Percentiles rank a stretch among this genome's conserved stretches.
phyloP scores from a whole-genome alignment of 371 early-diverging fungal genomes.

The Rhizomucor pusillus region DNA sequence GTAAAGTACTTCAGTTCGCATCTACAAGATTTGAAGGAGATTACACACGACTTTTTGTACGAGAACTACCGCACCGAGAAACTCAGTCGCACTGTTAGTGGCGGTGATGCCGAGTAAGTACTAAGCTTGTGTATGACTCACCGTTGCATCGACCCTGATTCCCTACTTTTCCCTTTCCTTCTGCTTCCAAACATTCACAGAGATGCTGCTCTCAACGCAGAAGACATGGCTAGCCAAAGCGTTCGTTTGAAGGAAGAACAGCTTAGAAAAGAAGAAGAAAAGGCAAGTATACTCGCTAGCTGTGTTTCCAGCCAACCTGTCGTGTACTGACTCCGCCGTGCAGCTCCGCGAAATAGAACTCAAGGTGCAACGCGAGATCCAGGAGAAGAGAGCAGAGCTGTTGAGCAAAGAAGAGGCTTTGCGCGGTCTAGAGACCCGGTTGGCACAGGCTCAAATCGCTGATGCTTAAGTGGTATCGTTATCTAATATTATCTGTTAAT shows the following conservation, averaged over 20 bases:
- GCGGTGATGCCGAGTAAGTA: slow-evolving; percentile 43
- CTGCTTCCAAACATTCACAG: slow-evolving; percentile 9
- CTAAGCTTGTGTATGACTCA: background rate
- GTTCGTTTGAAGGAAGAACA: slow-evolving; percentile 62
- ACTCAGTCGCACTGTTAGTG: slow-evolving; percentile 68
- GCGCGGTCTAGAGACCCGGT: slow-evolving; percentile 52
- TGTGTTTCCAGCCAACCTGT: background rate
- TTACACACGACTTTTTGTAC: slow-evolving; percentile 82
- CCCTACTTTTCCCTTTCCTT: background rate
- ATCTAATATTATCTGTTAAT: background rate
- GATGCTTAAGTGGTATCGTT: slow-evolving; percentile 22
- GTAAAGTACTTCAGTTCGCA: slow-evolving; percentile 66
- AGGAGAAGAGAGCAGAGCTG: slow-evolving; percentile 58
- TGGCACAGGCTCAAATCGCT: slow-evolving; percentile 47
- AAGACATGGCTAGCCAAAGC: slow-evolving; percentile 51
- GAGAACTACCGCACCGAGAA: slow-evolving; percentile 93
- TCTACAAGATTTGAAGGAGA: slow-evolving; percentile 90
- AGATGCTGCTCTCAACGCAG: slow-evolving; percentile 44
- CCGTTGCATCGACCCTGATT: background rate
- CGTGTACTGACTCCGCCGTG: background rate
- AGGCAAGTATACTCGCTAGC: slow-evolving; percentile 18
- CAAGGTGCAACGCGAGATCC: slow-evolving; percentile 57
- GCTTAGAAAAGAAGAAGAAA: slow-evolving; percentile 60
- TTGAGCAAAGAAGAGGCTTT: slow-evolving; percentile 59
- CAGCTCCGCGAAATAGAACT: slow-evolving; percentile 59